Evolutionary conservation across 2,329 filamentous ascomycete genomes (phyloP).

Genomic region (Xylariaceae sp.): DNA sequence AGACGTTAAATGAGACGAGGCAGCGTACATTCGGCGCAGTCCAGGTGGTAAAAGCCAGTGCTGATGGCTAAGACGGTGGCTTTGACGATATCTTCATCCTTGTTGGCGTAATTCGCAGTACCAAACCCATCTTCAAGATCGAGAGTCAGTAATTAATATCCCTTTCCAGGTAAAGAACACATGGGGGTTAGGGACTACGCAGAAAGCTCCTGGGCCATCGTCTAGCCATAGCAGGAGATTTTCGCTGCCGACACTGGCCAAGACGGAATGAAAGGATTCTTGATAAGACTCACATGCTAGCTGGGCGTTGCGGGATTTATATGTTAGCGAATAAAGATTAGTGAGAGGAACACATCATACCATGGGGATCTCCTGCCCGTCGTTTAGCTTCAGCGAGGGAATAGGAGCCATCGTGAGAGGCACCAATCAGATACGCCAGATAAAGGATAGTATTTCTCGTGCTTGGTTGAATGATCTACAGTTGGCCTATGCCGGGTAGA

Average conservation of each 20-base stretch:
- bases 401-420: constrained; percentile 39
- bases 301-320: constrained; percentile 46
- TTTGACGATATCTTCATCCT: constrained; percentile 61
- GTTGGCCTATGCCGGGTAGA: too few species aligned
- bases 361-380: constrained; percentile 73
- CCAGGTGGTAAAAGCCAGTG: constrained; percentile 71
- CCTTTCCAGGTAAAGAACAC: too few species aligned
- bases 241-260: neutral
- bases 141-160: too few species aligned
- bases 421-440: too few species aligned
- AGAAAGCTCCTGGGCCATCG: too few species aligned
- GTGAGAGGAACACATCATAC: constrained; percentile 46
- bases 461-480: too few species aligned
- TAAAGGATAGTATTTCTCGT: too few species aligned
- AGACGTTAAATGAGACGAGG: neutral
- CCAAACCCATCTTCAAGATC: constrained; percentile 62
- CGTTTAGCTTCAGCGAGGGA: constrained; percentile 70
- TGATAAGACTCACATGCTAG: constrained; percentile 54
- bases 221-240: too few species aligned
- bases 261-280: neutral
- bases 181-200: too few species aligned
- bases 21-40: constrained; percentile 69
- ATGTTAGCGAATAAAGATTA: constrained; percentile 3
- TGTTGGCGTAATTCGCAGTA: constrained; percentile 67
- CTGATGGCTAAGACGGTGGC: constrained; percentile 66